phyloP scores from a whole-genome alignment of 495 filamentous ascomycete genomes.

The Durotheca rogersii region DNA sequence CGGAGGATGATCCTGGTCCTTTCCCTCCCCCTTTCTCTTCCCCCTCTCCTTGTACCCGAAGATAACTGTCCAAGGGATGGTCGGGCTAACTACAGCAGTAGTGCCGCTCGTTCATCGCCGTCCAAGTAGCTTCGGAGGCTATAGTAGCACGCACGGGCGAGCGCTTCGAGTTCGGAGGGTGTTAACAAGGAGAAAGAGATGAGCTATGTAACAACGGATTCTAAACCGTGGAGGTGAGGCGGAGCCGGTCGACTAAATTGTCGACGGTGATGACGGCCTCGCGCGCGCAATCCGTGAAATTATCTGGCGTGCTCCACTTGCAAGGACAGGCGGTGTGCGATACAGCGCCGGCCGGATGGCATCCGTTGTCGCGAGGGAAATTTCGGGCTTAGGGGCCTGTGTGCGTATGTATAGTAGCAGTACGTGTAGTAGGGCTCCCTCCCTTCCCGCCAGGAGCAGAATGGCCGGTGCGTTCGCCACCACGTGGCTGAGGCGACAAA shows the following conservation, averaged over 20 bases:
- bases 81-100: no score
- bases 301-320: conserved; percentile 30
- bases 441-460: no score
- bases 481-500: conserved; percentile 27
- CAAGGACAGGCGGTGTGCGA: conserved; percentile 17
- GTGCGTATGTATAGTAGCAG: background rate
- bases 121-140: conserved; percentile 13
- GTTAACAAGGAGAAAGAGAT: no score
- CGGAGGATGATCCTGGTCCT: background rate
- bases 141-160: background rate
- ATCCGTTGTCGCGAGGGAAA: no score
- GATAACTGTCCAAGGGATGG: no score
- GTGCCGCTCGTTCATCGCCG: no score
- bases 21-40: no score
- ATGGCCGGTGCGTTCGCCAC: conserved; percentile 24
- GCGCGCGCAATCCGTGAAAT: conserved; percentile 30
- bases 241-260: conserved; percentile 1
- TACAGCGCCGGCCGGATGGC: no score
- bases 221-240: conserved; percentile 2
- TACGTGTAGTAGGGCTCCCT: background rate
- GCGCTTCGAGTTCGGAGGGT: no score
- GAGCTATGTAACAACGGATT: background rate
- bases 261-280: conserved; percentile 15
- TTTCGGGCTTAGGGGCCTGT: no score
- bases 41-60: no score